A percentile compares a stretch with the other conserved stretches of the same genome.
phyloP scores from a whole-genome alignment of 2,329 filamentous ascomycete species.

The Botrytis tulipae region DNA sequence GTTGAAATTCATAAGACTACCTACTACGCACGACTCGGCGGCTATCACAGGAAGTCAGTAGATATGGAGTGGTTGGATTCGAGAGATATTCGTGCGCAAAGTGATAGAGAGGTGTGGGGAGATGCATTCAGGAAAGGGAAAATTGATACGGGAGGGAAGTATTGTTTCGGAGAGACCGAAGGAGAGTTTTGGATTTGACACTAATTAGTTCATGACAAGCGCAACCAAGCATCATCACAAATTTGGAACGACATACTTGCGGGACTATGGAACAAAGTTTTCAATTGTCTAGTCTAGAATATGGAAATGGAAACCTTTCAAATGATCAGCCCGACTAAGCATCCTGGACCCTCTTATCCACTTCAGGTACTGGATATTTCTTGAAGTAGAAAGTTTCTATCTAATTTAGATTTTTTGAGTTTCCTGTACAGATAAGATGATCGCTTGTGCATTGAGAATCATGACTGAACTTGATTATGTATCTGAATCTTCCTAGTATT shows the following conservation, averaged over 20 bases:
- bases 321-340: rapidly evolving
- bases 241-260: not conserved
- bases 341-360: not conserved
- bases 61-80: not conserved
- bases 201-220: not conserved
- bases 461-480: not conserved
- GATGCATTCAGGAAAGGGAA: not conserved
- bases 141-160: not conserved
- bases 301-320: not conserved
- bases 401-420: not conserved
- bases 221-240: not conserved
- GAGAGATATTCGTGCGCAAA: not conserved
- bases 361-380: not conserved
- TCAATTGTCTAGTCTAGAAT: not conserved
- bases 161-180: not conserved
- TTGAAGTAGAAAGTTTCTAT: not conserved
- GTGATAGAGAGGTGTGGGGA: not conserved
- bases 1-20: not conserved
- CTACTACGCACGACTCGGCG: not conserved
- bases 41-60: not conserved
- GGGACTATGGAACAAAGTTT: not conserved
- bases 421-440: not conserved
- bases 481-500: not conserved
- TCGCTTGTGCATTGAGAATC: not conserved
- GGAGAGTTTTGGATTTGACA: too few relatives aligned